Evolutionary conservation across 148 eudicot species (phyloP).

Genomic region (Rheum nobile): DNA sequence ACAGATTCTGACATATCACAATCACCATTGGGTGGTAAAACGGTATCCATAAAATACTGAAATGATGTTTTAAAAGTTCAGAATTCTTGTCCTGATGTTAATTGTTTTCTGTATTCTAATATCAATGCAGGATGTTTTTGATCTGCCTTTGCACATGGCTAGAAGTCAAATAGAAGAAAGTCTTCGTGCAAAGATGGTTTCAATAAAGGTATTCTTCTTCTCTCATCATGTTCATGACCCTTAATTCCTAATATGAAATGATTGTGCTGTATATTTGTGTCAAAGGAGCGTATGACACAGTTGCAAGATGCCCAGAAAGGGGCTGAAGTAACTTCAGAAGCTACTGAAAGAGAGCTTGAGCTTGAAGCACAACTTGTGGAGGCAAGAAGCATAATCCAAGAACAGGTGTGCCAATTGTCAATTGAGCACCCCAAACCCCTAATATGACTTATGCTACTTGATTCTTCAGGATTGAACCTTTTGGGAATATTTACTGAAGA

Average conservation of each 20-base stretch:
- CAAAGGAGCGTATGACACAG: constrained; percentile 83
- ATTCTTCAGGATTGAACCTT: not conserved
- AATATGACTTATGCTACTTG: not conserved
- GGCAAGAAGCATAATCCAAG: constrained; percentile 98
- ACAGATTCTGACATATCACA: constrained; percentile 52
- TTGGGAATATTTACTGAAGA: not conserved
- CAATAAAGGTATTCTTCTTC: constrained; percentile 55
- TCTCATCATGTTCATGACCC: constrained; percentile 2
- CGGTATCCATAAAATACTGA: constrained; percentile 36
- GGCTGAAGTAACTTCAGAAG: constrained; percentile 91
- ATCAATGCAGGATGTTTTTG: constrained; percentile 78
- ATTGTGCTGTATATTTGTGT: constrained; percentile 4
- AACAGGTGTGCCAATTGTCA: constrained; percentile 52
- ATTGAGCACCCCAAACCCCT: not conserved
- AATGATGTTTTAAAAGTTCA: not conserved
- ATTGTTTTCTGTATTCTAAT: not conserved
- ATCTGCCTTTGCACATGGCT: constrained; percentile 95
- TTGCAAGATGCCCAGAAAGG: constrained; percentile 90
- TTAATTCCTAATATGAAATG: constrained; percentile 7
- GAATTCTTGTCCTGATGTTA: not conserved
- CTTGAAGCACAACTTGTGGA: constrained; percentile 98
- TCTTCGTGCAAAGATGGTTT: constrained; percentile 80
- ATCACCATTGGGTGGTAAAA: constrained; percentile 92
- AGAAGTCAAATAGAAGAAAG: constrained; percentile 96
- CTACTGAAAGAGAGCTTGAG: constrained; percentile 95